Evolutionary conservation across 2,329 filamentous ascomycete genomes (phyloP).

Genomic region (Colletotrichum sp.): DNA sequence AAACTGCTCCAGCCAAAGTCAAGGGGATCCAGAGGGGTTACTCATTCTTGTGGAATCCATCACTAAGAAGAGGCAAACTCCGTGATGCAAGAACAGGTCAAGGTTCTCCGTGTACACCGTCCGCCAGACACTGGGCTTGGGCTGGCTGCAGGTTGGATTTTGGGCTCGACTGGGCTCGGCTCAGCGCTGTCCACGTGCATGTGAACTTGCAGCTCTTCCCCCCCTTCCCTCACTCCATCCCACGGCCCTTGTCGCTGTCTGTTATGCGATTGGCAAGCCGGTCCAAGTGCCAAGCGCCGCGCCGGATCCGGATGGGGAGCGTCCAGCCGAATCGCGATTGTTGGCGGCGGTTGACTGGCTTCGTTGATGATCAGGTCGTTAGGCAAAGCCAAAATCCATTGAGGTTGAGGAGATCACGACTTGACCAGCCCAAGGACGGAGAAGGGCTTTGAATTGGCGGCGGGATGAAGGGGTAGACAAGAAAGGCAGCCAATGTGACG

Average conservation of each 20-base stretch:
- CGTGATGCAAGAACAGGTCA: not conserved
- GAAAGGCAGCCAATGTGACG: not conserved
- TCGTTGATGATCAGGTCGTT: not conserved
- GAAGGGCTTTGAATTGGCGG: not conserved
- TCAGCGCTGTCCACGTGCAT: not conserved
- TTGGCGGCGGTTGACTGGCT: not conserved
- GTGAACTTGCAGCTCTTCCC: not conserved
- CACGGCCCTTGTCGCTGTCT: not conserved
- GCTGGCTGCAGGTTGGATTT: not conserved
- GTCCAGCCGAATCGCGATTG: slow-evolving; percentile 4
- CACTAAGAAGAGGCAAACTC: not conserved
- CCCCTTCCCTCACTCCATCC: not conserved
- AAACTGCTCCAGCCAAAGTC: not conserved
- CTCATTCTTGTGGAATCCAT: not conserved
- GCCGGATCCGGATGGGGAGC: slow-evolving; percentile 18
- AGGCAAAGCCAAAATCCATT: not conserved
- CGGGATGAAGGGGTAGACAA: not conserved
- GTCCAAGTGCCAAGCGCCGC: slow-evolving; percentile 11
- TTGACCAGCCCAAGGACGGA: not conserved
- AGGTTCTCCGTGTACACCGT: not conserved
- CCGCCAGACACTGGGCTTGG: not conserved
- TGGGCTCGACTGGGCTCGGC: not conserved
- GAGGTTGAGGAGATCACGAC: not conserved
- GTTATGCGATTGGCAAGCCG: not conserved
- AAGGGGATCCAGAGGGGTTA: not conserved